Evolutionary conservation across 148 eudicot species (phyloP), one percentile per base, ranked within the genome.

Genomic region (Polygonum maritimum): DNA sequence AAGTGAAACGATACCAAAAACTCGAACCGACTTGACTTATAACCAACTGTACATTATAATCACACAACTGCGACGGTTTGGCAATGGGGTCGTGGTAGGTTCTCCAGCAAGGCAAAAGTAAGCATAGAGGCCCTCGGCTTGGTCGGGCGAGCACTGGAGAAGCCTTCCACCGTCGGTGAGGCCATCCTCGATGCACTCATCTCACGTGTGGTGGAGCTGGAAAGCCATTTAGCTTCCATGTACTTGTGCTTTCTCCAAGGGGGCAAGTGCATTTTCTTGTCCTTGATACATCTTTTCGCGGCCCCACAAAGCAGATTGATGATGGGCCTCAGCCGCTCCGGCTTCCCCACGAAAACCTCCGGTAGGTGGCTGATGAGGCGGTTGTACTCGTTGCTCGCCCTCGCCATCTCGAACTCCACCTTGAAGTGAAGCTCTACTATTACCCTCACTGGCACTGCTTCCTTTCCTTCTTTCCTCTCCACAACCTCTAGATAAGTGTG

Each of bases 241-340:
- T 54, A 54, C 49, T 84, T 81, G 35, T 76, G 60, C 78, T 81
- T 84, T 79, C 86, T 81, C 86, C 86, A 84, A 7, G 86, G 86
- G 7, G 78, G 82, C 76, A 81, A 48, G 35, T 84, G 86, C 81
- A 84, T 84, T 39, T 67, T 79, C 15, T 47, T 81, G 14, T 81
- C 80, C 69, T 73, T 74, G 84, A 84, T 79, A 60, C 84, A 81
- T 33, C 79, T 84, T 69, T 81, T 81, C 7, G 78, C 78, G 0
- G 82, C 84, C 26, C 75, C 62, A 31, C 86, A 84, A 10, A 81
- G 15, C 12, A 84, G 74, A 54, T 81, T 84, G 48, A 84, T 58
- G 55, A 84, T 1, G 31, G 12, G 60, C 45, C 39, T 48, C 40
- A 81, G 49, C 51, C 80, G 67, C 54, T 84, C 82, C 11, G 74